Conservation (phyloP, 129 eudicot genomes). For the Erigeron canadensis region DNA sequence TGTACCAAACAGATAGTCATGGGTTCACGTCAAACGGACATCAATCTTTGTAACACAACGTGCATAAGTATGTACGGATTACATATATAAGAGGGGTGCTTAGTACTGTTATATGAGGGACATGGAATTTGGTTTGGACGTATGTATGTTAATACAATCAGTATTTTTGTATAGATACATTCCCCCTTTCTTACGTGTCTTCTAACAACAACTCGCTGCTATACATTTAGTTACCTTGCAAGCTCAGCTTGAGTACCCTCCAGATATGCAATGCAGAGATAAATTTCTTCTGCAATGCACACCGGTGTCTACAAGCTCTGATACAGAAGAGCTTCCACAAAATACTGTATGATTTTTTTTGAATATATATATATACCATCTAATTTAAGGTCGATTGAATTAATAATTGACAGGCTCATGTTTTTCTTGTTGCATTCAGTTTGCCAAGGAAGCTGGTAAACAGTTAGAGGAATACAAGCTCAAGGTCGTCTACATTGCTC, state of each 20-base stretch:
- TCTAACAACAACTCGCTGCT: constrained; percentile 28
- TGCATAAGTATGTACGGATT: too few species aligned
- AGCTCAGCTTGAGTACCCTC: constrained; percentile 81
- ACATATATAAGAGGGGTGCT: too few species aligned
- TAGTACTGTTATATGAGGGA: too few species aligned
- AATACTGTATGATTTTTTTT: constrained; percentile 54
- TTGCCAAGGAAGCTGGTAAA: constrained; percentile 69
- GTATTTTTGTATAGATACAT: too few species aligned
- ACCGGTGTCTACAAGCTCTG: constrained; percentile 53
- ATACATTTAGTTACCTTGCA: constrained; percentile 72
- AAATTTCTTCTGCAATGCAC: constrained; percentile 88
- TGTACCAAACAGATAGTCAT: too few species aligned
- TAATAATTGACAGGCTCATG: neutral
- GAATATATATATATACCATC: neutral
- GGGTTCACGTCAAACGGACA: too few species aligned
- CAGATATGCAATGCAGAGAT: constrained; percentile 87
- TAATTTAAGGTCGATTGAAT: constrained; percentile 4
- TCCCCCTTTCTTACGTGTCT: too few species aligned
- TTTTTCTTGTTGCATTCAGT: constrained; percentile 41
- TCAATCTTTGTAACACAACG: too few species aligned
- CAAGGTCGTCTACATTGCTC: constrained; percentile 55
- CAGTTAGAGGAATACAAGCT: constrained; percentile 77
- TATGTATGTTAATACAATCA: too few species aligned
- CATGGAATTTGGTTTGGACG: too few species aligned
- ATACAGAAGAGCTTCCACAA: constrained; percentile 69